Conservation (phyloP, 768 basidiomycete genomes). For the Pluteus cervinus region DNA sequence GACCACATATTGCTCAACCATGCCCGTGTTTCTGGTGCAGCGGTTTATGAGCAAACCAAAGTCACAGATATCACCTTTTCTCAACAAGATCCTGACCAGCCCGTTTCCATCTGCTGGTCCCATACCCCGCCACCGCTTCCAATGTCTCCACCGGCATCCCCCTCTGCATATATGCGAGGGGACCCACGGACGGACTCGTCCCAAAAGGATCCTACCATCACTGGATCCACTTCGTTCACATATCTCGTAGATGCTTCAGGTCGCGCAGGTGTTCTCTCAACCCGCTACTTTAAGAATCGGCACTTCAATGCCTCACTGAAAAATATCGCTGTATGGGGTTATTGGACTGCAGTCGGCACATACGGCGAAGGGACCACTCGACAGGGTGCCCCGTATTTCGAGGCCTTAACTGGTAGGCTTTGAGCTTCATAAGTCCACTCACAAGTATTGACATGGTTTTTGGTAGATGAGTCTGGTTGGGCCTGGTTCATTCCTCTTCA, state of each 20-base stretch:
- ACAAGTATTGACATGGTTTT: slow-evolving; percentile 3
- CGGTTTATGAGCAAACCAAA: slow-evolving; percentile 49
- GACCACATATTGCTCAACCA: slow-evolving; percentile 54
- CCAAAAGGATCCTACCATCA: slow-evolving; percentile 15
- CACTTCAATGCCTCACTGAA: slow-evolving; percentile 62
- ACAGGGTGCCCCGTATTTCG: slow-evolving; percentile 62
- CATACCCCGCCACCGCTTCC: slow-evolving; percentile 36
- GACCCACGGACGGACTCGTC: too few species aligned
- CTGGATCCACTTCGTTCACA: slow-evolving; percentile 54
- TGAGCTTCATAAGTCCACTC: background rate
- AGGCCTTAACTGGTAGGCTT: slow-evolving; percentile 55
- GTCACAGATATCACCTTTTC: slow-evolving; percentile 44
- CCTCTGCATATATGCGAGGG: slow-evolving; percentile 11
- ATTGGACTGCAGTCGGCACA: slow-evolving; percentile 51
- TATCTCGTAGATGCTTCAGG: slow-evolving; percentile 73
- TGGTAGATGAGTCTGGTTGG: slow-evolving; percentile 61
- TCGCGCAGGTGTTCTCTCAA: slow-evolving; percentile 65
- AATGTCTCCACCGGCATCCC: slow-evolving; percentile 30
- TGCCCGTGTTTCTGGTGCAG: slow-evolving; percentile 43
- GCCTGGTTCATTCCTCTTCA: slow-evolving; percentile 71
- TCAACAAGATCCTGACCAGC: slow-evolving; percentile 29
- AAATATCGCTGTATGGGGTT: slow-evolving; percentile 77
- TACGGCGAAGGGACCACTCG: slow-evolving; percentile 47
- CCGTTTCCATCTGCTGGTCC: slow-evolving; percentile 49
- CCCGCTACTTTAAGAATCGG: slow-evolving; percentile 63